Conservation (phyloP, 2,329 filamentous ascomycete species). For the Teratosphaeria gauchensis region DNA sequence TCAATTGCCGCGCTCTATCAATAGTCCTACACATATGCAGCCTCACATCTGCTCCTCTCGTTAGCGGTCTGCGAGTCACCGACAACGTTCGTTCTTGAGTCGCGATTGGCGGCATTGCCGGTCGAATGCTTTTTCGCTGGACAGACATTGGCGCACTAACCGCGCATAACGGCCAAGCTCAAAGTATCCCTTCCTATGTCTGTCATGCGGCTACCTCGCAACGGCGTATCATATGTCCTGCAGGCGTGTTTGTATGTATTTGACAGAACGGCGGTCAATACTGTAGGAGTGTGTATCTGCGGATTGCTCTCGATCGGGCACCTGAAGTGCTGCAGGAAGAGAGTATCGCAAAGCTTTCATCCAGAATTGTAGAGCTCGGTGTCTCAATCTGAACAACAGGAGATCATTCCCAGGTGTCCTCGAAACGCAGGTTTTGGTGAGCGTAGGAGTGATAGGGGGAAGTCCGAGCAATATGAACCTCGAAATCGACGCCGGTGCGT, state of each 20-base stretch:
- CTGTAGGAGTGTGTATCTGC: not conserved
- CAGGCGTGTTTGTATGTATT: too few species aligned
- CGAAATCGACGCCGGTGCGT: not conserved
- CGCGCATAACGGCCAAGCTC: not conserved
- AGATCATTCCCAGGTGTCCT: too few species aligned
- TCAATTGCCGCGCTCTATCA: slow-evolving; percentile 1
- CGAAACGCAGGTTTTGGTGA: not conserved
- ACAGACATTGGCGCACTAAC: not conserved
- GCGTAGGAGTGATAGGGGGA: not conserved
- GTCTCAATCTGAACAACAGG: too few species aligned
- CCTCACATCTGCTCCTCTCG: not conserved
- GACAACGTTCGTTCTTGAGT: not conserved
- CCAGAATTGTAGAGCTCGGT: too few species aligned
- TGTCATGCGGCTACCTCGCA: not conserved
- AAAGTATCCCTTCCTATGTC: not conserved
- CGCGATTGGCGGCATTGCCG: not conserved
- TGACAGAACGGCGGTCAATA: not conserved
- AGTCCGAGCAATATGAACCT: not conserved
- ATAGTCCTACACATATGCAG: not conserved
- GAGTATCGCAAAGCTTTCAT: too few species aligned
- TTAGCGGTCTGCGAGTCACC: not conserved
- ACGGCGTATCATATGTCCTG: not conserved
- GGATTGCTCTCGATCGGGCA: too few species aligned
- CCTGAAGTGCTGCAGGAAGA: too few species aligned
- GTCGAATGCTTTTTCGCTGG: too few species aligned